Conservation (phyloP, 2,329 filamentous ascomycete genomes). For the Aspergillus phoenicis region DNA sequence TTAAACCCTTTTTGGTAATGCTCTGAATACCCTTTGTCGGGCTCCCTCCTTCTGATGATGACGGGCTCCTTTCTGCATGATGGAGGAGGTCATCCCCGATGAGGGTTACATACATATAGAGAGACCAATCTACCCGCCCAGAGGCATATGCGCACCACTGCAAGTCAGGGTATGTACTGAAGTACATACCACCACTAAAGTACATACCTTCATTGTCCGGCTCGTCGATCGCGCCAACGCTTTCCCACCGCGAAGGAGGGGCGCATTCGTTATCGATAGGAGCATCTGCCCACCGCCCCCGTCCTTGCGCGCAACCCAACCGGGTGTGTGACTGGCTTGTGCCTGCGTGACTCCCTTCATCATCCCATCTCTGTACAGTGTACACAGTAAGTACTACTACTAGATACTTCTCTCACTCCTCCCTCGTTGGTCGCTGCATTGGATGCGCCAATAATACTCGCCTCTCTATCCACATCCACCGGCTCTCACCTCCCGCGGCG, state of each 20-base stretch:
- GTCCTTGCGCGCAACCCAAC: constrained; percentile 9
- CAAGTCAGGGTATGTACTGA: not conserved
- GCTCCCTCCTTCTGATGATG: not conserved
- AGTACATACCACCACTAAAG: too few relatives aligned
- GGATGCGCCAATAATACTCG: constrained; percentile 9
- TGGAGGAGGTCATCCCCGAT: not conserved
- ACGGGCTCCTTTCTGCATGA: not conserved
- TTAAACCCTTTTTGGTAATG: not conserved
- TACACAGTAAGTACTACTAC: too few relatives aligned
- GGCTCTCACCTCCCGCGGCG: constrained; percentile 1
- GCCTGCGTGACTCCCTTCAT: constrained; percentile 30
- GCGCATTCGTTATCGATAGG: constrained; percentile 37
- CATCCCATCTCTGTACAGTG: constrained; percentile 1
- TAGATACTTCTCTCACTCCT: not conserved
- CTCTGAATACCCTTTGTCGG: not conserved
- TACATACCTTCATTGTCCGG: not conserved
- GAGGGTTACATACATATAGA: constrained; percentile 6
- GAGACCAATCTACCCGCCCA: too few relatives aligned
- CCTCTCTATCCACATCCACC: not conserved
- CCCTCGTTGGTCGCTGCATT: constrained; percentile 1
- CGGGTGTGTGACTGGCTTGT: constrained; percentile 28
- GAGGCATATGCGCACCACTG: too few relatives aligned
- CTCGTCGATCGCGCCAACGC: not conserved
- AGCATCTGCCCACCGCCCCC: constrained; percentile 16
- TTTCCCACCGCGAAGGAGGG: constrained; percentile 28